These are phyloP conservation scores for Xerocomus spinulosus DNA, from an alignment of 768 basidiomycete genomes.

Conservation along the genomic window DNA sequence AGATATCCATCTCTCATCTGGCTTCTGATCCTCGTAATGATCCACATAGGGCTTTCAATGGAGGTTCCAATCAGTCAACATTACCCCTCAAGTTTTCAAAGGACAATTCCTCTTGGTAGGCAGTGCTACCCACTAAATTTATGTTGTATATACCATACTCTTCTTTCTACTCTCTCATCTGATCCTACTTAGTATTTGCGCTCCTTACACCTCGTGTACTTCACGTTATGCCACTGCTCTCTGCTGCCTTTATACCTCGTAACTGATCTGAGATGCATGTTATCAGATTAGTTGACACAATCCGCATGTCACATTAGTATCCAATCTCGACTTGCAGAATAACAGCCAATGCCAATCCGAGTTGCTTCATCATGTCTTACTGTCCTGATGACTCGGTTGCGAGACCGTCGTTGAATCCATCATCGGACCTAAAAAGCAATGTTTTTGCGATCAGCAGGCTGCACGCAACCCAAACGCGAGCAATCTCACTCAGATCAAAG, in stretches of 20 bases:
- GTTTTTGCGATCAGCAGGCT: no score
- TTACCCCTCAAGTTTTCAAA: no score
- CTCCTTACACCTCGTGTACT: background rate
- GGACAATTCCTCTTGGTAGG: background rate
- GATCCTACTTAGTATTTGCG: background rate
- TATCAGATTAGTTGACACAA: background rate
- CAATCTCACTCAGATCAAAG: slow-evolving; percentile 15
- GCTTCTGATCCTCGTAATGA: slow-evolving; percentile 33
- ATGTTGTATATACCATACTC: background rate
- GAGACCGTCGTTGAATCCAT: background rate
- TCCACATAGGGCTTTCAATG: slow-evolving; percentile 4
- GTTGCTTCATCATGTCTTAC: no score
- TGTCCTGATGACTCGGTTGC: background rate
- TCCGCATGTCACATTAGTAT: background rate
- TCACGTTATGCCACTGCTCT: background rate
- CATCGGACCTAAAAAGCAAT: slow-evolving; percentile 1
- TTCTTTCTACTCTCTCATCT: background rate
- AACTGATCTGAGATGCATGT: background rate
- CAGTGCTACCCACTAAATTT: background rate
- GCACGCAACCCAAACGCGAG: background rate
- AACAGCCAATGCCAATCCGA: no score
- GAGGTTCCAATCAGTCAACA: no score
- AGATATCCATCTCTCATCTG: slow-evolving; percentile 37
- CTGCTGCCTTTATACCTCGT: background rate
- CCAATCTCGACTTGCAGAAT: background rate